Evolutionary conservation across 306 rosid genomes (phyloP).

Genomic region (Cajanus cajan): DNA sequence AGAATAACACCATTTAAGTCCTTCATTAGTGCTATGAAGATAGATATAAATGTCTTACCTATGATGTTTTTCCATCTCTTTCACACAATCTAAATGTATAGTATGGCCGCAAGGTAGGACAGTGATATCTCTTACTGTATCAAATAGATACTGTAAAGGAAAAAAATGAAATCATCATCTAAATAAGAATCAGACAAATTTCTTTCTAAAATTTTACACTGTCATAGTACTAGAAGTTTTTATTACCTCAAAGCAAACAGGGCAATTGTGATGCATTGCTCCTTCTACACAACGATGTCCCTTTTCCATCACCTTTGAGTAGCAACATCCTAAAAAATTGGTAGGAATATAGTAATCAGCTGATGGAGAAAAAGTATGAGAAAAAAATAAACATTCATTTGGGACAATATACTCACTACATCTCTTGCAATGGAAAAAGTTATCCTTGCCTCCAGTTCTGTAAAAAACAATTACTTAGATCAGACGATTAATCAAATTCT

Average conservation of each 20-base stretch:
- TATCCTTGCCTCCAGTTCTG: slow-evolving; percentile 84
- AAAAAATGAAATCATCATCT: neutral
- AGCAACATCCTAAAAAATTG: slow-evolving; percentile 63
- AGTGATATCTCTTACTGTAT: slow-evolving; percentile 56
- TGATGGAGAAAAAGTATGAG: neutral
- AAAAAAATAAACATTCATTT: neutral
- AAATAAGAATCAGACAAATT: neutral
- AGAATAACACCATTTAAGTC: neutral
- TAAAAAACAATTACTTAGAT: slow-evolving; percentile 1
- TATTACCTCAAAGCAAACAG: slow-evolving; percentile 84
- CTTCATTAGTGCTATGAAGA: neutral
- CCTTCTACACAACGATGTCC: slow-evolving; percentile 71
- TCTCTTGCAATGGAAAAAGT: slow-evolving; percentile 77
- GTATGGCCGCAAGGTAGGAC: slow-evolving; percentile 91
- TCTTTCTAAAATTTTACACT: neutral
- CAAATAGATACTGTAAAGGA: slow-evolving; percentile 69
- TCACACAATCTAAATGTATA: slow-evolving; percentile 73
- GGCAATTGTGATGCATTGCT: slow-evolving; percentile 87
- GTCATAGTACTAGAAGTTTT: neutral
- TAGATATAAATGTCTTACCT: slow-evolving; percentile 44
- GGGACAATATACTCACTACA: slow-evolving; percentile 54
- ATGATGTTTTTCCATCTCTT: slow-evolving; percentile 70
- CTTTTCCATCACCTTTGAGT: slow-evolving; percentile 60
- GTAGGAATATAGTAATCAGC: neutral
- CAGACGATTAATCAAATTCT: slow-evolving; percentile 6